These are phyloP conservation scores for Quercus robur DNA, from an alignment of 306 rosid species.

Conservation along the genomic window DNA sequence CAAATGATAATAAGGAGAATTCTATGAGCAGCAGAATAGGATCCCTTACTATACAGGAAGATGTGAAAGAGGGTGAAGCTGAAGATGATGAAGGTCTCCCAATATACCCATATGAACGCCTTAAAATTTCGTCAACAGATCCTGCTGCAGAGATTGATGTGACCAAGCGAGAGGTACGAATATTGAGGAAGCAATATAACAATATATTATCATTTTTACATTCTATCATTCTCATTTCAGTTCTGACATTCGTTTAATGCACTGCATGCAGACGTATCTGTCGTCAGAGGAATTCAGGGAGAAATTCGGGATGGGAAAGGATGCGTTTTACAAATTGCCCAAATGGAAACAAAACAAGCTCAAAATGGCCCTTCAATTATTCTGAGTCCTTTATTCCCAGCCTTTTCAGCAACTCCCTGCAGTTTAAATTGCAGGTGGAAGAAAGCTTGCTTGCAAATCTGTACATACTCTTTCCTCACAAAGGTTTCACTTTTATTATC, in stretches of 20 bases:
- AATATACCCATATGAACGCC: slow-evolving; percentile 62
- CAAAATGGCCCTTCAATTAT: slow-evolving; percentile 81
- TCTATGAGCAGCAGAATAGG: slow-evolving; percentile 48
- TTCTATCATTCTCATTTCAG: slow-evolving; percentile 1
- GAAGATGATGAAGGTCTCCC: slow-evolving; percentile 82
- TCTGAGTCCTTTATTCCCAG: slow-evolving; percentile 40
- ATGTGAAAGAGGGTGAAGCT: slow-evolving; percentile 77
- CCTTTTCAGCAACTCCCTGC: slow-evolving; percentile 40
- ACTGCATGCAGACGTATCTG: slow-evolving; percentile 69
- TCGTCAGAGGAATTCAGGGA: slow-evolving; percentile 78
- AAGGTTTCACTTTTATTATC: slow-evolving; percentile 6
- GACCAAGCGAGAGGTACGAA: slow-evolving; percentile 90
- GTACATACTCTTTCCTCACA: slow-evolving; percentile 21
- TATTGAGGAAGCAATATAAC: slow-evolving; percentile 4
- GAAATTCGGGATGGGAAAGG: slow-evolving; percentile 71
- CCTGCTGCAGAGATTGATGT: slow-evolving; percentile 76
- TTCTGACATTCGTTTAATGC: slow-evolving; percentile 34
- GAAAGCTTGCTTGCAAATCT: slow-evolving; percentile 36
- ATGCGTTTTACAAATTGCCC: slow-evolving; percentile 74
- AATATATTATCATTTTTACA: not conserved
- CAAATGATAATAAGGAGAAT: slow-evolving; percentile 28
- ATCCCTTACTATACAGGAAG: slow-evolving; percentile 82
- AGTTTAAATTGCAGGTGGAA: slow-evolving; percentile 50
- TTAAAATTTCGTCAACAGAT: slow-evolving; percentile 60
- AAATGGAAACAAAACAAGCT: slow-evolving; percentile 99